Evolutionary conservation across 2,329 filamentous ascomycete species (phyloP).

Genomic region (Xylariaceae sp.): DNA sequence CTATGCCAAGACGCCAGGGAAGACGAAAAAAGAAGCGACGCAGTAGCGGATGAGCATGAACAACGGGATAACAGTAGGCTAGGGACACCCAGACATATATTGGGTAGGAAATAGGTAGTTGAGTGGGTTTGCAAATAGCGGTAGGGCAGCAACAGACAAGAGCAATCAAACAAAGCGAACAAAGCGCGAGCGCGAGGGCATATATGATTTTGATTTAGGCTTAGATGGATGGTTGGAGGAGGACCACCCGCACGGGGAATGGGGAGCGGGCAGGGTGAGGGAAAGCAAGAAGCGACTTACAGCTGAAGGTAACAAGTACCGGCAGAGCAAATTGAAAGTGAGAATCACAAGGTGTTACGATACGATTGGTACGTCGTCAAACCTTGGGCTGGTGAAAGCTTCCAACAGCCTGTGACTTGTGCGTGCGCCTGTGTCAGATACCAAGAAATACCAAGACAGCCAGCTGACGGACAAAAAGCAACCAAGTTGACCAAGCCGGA

Average conservation of each 20-base stretch:
- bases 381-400: too few relatives aligned
- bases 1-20: not conserved
- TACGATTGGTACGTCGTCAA: not conserved
- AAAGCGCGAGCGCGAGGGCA: constrained; percentile 23
- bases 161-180: not conserved
- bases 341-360: constrained; percentile 12
- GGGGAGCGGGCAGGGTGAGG: constrained; percentile 11
- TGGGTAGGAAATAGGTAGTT: constrained; percentile 4
- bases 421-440: not conserved
- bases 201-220: constrained; percentile 19
- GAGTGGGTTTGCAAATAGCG: constrained; percentile 11
- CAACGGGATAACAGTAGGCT: constrained; percentile 14
- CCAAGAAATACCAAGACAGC: not conserved
- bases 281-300: constrained; percentile 24
- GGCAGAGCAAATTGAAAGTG: constrained; percentile 8
- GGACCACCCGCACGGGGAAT: constrained; percentile 22
- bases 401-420: not conserved
- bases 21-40: not conserved
- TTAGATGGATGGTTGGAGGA: constrained; percentile 18
- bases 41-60: constrained; percentile 1
- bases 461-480: constrained; percentile 6
- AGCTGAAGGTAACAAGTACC: constrained; percentile 23
- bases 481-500: not conserved
- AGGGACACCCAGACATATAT: constrained; percentile 1
- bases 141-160: constrained; percentile 3